Base-by-base conservation (phyloP, 1,284 basidiomycete genomes). In the Sutorius eximius region DNA sequence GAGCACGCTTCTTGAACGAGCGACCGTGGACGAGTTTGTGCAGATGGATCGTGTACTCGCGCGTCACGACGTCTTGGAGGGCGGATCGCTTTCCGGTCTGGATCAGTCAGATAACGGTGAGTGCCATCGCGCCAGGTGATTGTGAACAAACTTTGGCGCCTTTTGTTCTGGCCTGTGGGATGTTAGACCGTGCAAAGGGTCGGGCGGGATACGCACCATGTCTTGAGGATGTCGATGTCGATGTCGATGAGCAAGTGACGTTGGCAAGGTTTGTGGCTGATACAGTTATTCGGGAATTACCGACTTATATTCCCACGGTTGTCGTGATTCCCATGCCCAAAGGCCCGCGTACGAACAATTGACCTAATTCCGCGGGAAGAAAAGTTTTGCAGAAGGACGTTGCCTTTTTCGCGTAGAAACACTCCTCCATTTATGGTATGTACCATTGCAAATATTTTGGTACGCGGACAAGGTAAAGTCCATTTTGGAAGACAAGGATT, bases 21-120 rank as follows among this genome's bases (percentile, higher is more conserved):
- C 89, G 84, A 67, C 89, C 92, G 76, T 94, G 92, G 49, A 93
- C 91, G 63, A 78, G 87, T 78, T 95, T 97, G 86, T 96, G 93
- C 51, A 97, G 79, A 77, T 96, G 92, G 78, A 97, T 89, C 67
- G 93, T 95, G 86, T 95, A 95, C 75, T 97, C 95, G 71, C 95
- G 87, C 67, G 95, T 92, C 64, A 97, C 94, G 77, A 97, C 93
- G 75, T 97, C 95, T 77, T 92, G 85, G 73, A 97, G 91, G 59
- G 94, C 94, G 59, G 92, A 94, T 76, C 93, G 92, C 82, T 94
- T 94, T 77, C 87, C 77, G 67, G 86, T 85, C 89, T 92, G 61
- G 42, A 58, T 43, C 3, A 27, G 45, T 18, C 10, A 29, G 27
- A 44, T 54, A 42, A 56, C 20, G 15, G 40, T 60, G n/a, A 59